phyloP scores from a whole-genome alignment of 345 rosid genomes.

The Gynandropsis gynandra region DNA sequence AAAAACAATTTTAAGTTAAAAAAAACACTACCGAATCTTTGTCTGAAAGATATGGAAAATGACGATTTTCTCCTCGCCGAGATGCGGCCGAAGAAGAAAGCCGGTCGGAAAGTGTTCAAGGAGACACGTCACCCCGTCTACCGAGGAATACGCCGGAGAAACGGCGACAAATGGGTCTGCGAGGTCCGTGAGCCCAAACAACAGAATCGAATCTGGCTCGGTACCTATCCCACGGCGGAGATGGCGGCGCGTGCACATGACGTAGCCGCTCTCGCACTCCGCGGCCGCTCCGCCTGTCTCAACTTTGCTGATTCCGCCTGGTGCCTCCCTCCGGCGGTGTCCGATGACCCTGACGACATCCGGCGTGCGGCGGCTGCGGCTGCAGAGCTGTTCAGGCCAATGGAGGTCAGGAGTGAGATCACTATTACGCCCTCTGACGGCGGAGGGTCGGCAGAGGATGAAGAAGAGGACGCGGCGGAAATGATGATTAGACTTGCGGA shows the following conservation, averaged over 20 bases:
- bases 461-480: background rate
- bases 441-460: background rate
- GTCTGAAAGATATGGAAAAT: too few species aligned
- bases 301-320: constrained; percentile 30
- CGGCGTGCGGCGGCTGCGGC: constrained; percentile 33
- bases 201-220: constrained; percentile 27
- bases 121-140: constrained; percentile 30
- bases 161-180: constrained; percentile 27
- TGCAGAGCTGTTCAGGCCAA: constrained; percentile 32
- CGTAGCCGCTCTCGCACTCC: constrained; percentile 26
- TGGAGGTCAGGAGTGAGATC: background rate
- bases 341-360: constrained; percentile 29
- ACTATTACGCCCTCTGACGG: background rate
- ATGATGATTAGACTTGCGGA: constrained; percentile 27
- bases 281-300: constrained; percentile 20
- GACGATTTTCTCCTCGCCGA: too few species aligned
- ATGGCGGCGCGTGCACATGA: constrained; percentile 36
- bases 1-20: too few species aligned
- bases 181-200: constrained; percentile 24
- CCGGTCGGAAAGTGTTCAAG: constrained; percentile 27
- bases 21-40: too few species aligned
- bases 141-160: constrained; percentile 22
- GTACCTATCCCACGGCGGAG: constrained; percentile 22
- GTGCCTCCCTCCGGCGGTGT: constrained; percentile 37
- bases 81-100: background rate